Evolutionary conservation across 2,329 filamentous ascomycete genomes (phyloP), one percentile per base, ranked within the genome.

Genomic region (Cladosporium sp.): DNA sequence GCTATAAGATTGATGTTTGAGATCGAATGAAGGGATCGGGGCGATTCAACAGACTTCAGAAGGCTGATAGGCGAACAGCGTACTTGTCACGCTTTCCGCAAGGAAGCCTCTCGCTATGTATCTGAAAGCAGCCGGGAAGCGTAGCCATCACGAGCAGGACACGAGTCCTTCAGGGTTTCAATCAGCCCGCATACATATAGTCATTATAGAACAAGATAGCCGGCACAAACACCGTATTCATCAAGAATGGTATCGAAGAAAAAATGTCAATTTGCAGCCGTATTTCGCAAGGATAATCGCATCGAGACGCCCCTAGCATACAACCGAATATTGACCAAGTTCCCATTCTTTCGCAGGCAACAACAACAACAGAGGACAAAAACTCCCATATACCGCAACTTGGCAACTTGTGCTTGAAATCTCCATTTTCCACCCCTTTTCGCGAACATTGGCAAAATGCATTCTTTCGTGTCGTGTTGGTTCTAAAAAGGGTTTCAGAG

Each of bases 241-340:
- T n/a, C n/a, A n/a, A n/a, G n/a, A 44, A 44, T 13, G n/a, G 22
- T 44, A 44, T 44, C 22, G 42, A 53, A 47, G 42, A 35, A 37
- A n/a, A 55, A 55, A 45, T 37, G 52, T 53, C 25, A 55, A 47
- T 55, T n/a, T 36, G 40, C 39, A 47, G 52, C 52, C 52, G 39
- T 55, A 55, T 55, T 25, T 47, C 34, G 52, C 52, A 55, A 55
- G 52, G 52, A 55, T 55, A 55, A 55, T 55, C 32, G 52, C 52
- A 55, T 55, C 52, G 52, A 55, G 52, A 55, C 52, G 52, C 52
- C 51, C 42, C 28, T 47, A 55, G 52, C 52, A 55, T 55, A 55
- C 52, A 55, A 54, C 51, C 50, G 51, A 45, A 45, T 19, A 53
- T 40, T 42, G 28, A 28, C 52, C 52, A 42, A 24, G 15, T 45